Percentiles rank a stretch among this genome's conserved stretches.
These are phyloP conservation scores for Kwoniella sp. DNA, from an alignment of 768 basidiomycete genomes.

Conservation along the genomic window DNA sequence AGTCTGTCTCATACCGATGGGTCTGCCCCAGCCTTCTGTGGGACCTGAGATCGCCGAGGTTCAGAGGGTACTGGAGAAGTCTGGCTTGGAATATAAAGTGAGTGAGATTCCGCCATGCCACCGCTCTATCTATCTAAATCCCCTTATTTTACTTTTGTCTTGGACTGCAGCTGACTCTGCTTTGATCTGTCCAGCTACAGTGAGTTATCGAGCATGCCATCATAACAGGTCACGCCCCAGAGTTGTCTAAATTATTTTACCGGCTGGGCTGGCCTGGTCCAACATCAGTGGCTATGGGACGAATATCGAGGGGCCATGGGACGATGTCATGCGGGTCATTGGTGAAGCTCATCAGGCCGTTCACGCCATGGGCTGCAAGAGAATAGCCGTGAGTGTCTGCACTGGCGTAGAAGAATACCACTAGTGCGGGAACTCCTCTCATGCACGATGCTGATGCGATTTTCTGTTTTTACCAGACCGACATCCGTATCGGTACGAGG, in stretches of 20 bases:
- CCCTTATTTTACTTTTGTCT: too few species aligned
- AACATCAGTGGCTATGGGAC: conserved; percentile 90
- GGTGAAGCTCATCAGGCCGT: conserved; percentile 74
- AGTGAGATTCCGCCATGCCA: conserved; percentile 6
- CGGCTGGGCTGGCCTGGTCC: too few species aligned
- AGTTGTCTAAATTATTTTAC: too few species aligned
- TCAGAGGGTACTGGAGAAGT: conserved; percentile 76
- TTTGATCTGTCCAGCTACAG: not conserved
- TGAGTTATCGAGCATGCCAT: not conserved
- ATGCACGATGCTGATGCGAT: not conserved
- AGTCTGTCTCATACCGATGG: conserved; percentile 56
- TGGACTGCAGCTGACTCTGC: not conserved
- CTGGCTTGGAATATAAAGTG: conserved; percentile 80
- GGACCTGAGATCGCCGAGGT: conserved; percentile 60
- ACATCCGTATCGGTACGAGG: conserved; percentile 93
- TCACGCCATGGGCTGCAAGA: conserved; percentile 48
- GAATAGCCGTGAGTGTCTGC: conserved; percentile 52
- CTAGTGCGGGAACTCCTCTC: not conserved
- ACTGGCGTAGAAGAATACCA: too few species aligned
- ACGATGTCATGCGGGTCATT: conserved; percentile 73
- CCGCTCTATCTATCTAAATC: too few species aligned
- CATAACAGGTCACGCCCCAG: too few species aligned
- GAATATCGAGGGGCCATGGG: conserved; percentile 88
- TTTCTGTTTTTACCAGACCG: conserved; percentile 66
- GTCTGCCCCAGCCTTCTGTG: conserved; percentile 44